phyloP scores from a whole-genome alignment of 371 early-diverging fungal genomes.

The Saksenaea oblongispora region DNA sequence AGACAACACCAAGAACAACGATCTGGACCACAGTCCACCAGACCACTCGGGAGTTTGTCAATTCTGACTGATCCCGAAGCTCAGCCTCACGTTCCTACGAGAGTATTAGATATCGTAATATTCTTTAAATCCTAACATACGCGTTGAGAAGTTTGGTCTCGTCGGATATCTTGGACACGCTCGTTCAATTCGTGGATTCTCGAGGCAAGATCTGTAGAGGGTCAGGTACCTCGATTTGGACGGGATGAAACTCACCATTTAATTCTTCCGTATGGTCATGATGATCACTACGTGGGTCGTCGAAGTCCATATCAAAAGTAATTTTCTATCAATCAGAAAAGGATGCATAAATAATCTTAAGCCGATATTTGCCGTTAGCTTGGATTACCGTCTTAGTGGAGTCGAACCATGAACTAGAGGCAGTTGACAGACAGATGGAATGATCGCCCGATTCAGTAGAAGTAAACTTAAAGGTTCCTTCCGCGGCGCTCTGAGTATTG shows the following conservation, averaged over 20 bases:
- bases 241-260: conserved; percentile 42
- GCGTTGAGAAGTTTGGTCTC: conserved; percentile 89
- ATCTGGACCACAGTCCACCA: conserved; percentile 90
- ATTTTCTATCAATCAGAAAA: conserved; percentile 37
- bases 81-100: conserved; percentile 83
- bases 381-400: conserved; percentile 49
- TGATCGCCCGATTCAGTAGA: conserved; percentile 88
- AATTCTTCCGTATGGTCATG: conserved; percentile 63
- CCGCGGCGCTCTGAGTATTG: conserved; percentile 69
- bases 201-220: conserved; percentile 59
- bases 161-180: conserved; percentile 79
- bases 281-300: conserved; percentile 63
- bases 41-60: conserved; percentile 81
- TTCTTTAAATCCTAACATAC: conserved; percentile 47
- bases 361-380: not conserved
- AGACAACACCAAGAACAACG: conserved; percentile 75
- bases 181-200: conserved; percentile 81
- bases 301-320: conserved; percentile 76
- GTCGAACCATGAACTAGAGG: conserved; percentile 64
- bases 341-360: not conserved
- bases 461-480: conserved; percentile 88
- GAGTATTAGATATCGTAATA: not conserved
- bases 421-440: conserved; percentile 78
- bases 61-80: conserved; percentile 86
- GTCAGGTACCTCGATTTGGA: conserved; percentile 3